Percentiles rank a stretch among this genome's conserved stretches.
Conservation (phyloP, 2,329 filamentous ascomycete species). For the Ophiostoma australiae region DNA sequence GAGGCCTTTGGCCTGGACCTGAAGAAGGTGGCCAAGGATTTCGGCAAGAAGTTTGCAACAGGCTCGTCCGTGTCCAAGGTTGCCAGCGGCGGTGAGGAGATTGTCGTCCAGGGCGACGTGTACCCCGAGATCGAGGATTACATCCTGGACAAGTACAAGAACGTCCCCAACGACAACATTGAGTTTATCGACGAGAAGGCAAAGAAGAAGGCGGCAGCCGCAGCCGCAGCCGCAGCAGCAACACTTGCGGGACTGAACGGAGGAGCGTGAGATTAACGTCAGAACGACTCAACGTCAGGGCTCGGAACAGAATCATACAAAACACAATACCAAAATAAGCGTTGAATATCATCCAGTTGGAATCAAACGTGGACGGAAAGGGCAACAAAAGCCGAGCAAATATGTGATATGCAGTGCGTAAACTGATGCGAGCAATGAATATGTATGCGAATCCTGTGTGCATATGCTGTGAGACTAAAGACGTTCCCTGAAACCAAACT, state of each 20-base stretch:
- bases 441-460: not conserved
- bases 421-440: not conserved
- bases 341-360: slow-evolving; percentile 6
- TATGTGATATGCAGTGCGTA: not conserved
- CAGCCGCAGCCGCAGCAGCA: slow-evolving; percentile 17
- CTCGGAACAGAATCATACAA: not conserved
- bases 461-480: not conserved
- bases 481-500: not conserved
- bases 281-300: not conserved
- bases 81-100: slow-evolving; percentile 82
- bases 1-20: slow-evolving; percentile 88
- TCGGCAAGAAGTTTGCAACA: slow-evolving; percentile 98
- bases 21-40: slow-evolving; percentile 94
- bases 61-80: slow-evolving; percentile 89
- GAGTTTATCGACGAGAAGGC: slow-evolving; percentile 94
- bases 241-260: not conserved
- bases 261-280: not conserved
- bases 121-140: slow-evolving; percentile 93
- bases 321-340: slow-evolving; percentile 11
- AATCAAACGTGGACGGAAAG: not conserved
- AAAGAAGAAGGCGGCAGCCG: slow-evolving; percentile 61
- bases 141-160: slow-evolving; percentile 78
- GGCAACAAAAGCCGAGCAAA: not conserved
- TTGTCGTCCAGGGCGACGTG: slow-evolving; percentile 95
- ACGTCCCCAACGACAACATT: slow-evolving; percentile 91